Conservation (phyloP, 2,329 filamentous ascomycete species). For the Cyphellophora europaea region DNA sequence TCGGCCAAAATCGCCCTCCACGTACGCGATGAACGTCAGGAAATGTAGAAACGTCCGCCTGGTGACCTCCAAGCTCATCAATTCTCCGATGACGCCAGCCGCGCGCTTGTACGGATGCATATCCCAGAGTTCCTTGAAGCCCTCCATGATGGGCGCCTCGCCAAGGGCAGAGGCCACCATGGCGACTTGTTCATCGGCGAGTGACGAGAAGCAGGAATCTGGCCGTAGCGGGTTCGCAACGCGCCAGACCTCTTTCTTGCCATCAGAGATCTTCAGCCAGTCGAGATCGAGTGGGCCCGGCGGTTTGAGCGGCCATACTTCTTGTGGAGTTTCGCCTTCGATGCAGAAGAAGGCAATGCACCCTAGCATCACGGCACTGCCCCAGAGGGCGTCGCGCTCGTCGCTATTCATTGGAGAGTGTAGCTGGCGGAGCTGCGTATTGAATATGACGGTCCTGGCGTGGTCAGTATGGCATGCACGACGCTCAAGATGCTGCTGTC, state of each 20-base stretch:
- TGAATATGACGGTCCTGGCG: slow-evolving; percentile 28
- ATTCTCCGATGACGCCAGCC: slow-evolving; percentile 1
- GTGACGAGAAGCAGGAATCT: slow-evolving; percentile 30
- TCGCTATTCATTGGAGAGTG: slow-evolving; percentile 18
- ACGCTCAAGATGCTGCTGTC: no score
- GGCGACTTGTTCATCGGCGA: slow-evolving; percentile 11
- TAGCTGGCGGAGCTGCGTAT: slow-evolving; percentile 25
- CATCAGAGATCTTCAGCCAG: slow-evolving; percentile 50
- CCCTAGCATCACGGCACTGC: slow-evolving; percentile 33
- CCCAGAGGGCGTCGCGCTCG: slow-evolving; percentile 40
- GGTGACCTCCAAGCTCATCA: slow-evolving; percentile 21
- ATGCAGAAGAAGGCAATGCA: slow-evolving; percentile 32
- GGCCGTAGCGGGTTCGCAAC: slow-evolving; percentile 39
- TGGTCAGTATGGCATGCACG: slow-evolving; percentile 8
- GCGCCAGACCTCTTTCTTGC: slow-evolving; percentile 46
- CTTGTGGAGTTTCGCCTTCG: slow-evolving; percentile 29
- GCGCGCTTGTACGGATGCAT: not conserved
- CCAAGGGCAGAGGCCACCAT: not conserved
- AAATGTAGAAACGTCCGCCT: slow-evolving; percentile 36
- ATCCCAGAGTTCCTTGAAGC: slow-evolving; percentile 2
- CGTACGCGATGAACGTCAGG: slow-evolving; percentile 37
- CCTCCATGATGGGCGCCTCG: not conserved
- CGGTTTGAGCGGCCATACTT: slow-evolving; percentile 48
- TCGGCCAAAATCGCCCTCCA: slow-evolving; percentile 33
- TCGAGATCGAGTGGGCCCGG: slow-evolving; percentile 38